A percentile compares a stretch with the other conserved stretches of the same genome.
Conservation (phyloP, 1,284 basidiomycete genomes). For the Hypsizygus ulmarius region DNA sequence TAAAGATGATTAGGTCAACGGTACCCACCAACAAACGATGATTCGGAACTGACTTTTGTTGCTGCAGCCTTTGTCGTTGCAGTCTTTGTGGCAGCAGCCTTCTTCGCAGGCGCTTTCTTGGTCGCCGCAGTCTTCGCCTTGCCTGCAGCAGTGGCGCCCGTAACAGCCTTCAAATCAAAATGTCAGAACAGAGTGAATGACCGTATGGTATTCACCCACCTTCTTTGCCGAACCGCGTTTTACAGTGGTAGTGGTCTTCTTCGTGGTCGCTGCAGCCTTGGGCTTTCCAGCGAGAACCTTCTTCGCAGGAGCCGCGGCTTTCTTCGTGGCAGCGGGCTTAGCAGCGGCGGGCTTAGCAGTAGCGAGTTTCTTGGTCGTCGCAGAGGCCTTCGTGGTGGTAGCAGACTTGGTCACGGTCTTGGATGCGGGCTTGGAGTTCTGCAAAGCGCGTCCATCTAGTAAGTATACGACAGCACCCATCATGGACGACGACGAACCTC, state of each 20-base stretch:
- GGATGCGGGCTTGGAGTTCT: conserved; percentile 41
- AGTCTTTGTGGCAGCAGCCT: conserved; percentile 35
- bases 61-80: conserved; percentile 25
- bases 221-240: conserved; percentile 23
- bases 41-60: conserved; percentile 12
- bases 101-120: conserved; percentile 39
- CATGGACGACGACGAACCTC: conserved; percentile 44
- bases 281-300: conserved; percentile 38
- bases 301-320: conserved; percentile 32
- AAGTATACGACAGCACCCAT: conserved; percentile 1
- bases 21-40: conserved; percentile 1
- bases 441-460: background rate
- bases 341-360: conserved; percentile 26
- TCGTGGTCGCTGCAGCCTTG: conserved; percentile 29
- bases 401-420: conserved; percentile 34
- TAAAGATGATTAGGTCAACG: conserved; percentile 8
- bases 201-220: conserved; percentile 19
- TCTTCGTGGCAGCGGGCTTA: conserved; percentile 16
- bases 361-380: conserved; percentile 34
- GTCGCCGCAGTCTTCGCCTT: conserved; percentile 40
- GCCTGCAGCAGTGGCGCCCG: conserved; percentile 32
- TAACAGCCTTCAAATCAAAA: conserved; percentile 30
- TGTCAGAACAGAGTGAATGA: conserved; percentile 1
- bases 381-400: conserved; percentile 28
- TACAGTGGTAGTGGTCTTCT: conserved; percentile 33